Conservation (phyloP, 2,329 filamentous ascomycete species). For the Talaromyces sp. region DNA sequence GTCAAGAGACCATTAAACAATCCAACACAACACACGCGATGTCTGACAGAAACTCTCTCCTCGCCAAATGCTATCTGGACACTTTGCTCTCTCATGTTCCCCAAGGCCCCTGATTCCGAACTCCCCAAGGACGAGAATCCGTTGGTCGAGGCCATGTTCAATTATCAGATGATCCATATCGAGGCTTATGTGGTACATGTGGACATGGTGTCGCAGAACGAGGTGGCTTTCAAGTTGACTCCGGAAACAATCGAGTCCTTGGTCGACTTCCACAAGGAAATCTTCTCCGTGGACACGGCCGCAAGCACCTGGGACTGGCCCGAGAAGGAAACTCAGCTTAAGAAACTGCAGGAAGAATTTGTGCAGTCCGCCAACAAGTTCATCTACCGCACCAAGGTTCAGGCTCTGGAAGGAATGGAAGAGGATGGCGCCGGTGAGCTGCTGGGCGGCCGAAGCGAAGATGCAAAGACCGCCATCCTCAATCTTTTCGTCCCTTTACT, state of each 20-base stretch:
- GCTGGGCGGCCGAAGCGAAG: slow-evolving; percentile 84
- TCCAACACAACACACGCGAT: slow-evolving; percentile 90
- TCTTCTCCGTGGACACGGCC: slow-evolving; percentile 87
- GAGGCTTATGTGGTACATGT: slow-evolving; percentile 98
- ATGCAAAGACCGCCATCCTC: slow-evolving; percentile 85
- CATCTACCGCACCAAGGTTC: slow-evolving; percentile 85
- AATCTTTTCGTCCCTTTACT: slow-evolving; percentile 81
- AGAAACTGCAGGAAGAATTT: slow-evolving; percentile 96
- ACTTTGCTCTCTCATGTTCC: slow-evolving; percentile 85
- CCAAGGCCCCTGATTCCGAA: slow-evolving; percentile 83
- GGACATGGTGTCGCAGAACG: slow-evolving; percentile 96
- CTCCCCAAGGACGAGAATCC: slow-evolving; percentile 78
- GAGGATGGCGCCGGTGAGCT: slow-evolving; percentile 95
- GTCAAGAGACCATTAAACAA: slow-evolving; percentile 97
- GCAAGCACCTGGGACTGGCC: slow-evolving; percentile 92
- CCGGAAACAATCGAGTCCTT: slow-evolving; percentile 89
- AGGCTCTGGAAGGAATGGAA: slow-evolving; percentile 90
- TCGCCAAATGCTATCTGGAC: slow-evolving; percentile 91
- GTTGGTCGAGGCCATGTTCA: slow-evolving; percentile 81
- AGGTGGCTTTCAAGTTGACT: slow-evolving; percentile 97
- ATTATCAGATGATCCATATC: slow-evolving; percentile 88
- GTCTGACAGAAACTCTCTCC: slow-evolving; percentile 90
- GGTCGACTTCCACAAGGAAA: slow-evolving; percentile 92
- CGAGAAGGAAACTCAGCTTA: slow-evolving; percentile 92
- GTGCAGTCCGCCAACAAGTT: slow-evolving; percentile 96